These are phyloP conservation scores for Cyclostephanos invisitatus DNA, from an alignment of 108 stramenopile species.

Conservation along the genomic window DNA sequence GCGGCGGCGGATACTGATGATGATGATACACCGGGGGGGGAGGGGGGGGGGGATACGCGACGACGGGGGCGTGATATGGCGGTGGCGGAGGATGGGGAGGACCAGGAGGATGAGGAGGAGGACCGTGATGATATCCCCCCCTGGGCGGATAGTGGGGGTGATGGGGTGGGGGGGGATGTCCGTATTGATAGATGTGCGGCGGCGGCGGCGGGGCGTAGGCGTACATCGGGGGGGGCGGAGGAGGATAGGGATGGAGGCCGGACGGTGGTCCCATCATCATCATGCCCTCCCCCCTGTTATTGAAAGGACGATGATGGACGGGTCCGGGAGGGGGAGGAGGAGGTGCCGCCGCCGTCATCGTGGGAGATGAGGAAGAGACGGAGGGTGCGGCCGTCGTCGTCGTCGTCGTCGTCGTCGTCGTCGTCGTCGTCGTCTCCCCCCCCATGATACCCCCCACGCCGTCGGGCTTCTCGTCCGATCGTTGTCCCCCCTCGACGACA, in stretches of 20 bases:
- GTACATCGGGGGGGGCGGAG: not conserved
- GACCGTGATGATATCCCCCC: no score
- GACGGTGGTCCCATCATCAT: not conserved
- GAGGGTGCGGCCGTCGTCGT: no score
- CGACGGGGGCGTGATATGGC: not conserved
- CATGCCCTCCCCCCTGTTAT: not conserved
- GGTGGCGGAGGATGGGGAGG: not conserved
- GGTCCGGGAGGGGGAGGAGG: no score
- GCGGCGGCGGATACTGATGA: not conserved
- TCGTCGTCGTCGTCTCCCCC: no score
- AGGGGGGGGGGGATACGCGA: not conserved
- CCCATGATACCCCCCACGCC: no score
- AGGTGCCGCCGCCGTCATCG: no score
- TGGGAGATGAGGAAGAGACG: no score
- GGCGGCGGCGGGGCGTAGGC: not conserved
- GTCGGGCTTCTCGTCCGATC: no score
- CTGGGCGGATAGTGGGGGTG: not conserved
- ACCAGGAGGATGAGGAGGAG: no score
- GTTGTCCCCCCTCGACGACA: no score
- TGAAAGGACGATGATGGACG: no score
- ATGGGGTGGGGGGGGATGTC: not conserved
- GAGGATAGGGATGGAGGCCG: not conserved
- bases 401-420: no score
- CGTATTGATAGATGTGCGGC: not conserved
- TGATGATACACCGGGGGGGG: not conserved